Evolutionary conservation across 1,284 basidiomycete species (phyloP), one percentile per base, ranked within the genome.

Genomic region (Apiotrichum gamsii): DNA sequence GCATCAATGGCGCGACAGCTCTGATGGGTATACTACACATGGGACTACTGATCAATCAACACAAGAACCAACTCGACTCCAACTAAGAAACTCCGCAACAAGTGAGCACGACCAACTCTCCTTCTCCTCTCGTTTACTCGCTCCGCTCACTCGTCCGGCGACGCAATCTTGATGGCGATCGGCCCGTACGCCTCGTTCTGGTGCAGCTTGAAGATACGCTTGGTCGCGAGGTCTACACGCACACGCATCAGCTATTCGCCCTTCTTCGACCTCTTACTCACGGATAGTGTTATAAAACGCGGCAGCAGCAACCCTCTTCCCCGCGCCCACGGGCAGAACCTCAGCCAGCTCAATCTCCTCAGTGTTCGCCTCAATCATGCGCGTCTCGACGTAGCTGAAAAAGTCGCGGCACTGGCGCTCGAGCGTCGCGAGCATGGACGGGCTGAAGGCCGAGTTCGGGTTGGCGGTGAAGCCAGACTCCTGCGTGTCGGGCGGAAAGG

Each of bases 301-400:
- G 3, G 54, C 25, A 1, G 62, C 61, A 5, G 64, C 64, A 15
- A 65, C 57, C 4, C 49, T 49, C 38, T 58, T 64, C 2, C 36
- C 43, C 6, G 45, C 37, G 6, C 43, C 42, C 2, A 37, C 37
- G 0, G 47, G 38, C 1, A 57, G 52, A 2, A 68, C 19, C 19
- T 68, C 58, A 2, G 90, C 87, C 48, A 76, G 77, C 49, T 77
- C 83, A 36, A 82, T 79, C 18, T 79, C 82, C 6, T 85, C 85
- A 9, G 82, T 82, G 32, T 41, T 39, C 1, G 41, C 25, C 5
- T 31, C 30, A 19, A 52, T 10, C 52, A 62, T 58, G 13, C 29
- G 39, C 13, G 23, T 46, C 47, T 68, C 65, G n/a, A 62, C 37
- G 40, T 41, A 61, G 15, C 62, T 65, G 32, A 67, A 51, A 47